Conservation (phyloP, 306 rosid genomes). For the Cicer chorassanicum region DNA sequence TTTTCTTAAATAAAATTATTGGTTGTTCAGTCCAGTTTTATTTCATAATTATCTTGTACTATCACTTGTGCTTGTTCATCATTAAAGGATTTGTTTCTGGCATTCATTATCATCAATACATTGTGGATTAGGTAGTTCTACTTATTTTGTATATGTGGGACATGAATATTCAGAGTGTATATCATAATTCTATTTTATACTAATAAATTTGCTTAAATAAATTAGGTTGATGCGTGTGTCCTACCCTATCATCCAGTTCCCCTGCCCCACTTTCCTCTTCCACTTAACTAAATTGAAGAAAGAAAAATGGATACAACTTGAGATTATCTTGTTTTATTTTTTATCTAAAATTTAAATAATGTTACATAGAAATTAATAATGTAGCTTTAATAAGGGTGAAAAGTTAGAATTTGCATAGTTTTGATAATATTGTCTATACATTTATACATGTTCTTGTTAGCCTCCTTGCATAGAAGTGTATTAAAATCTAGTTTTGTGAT, state of each 20-base stretch:
- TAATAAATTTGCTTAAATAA: not conserved
- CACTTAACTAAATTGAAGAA: no score
- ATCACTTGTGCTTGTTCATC: constrained; percentile 39
- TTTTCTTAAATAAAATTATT: constrained; percentile 31
- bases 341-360: not conserved
- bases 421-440: no score
- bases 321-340: not conserved
- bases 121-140: constrained; percentile 31
- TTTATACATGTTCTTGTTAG: not conserved
- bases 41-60: constrained; percentile 30
- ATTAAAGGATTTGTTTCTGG: constrained; percentile 33
- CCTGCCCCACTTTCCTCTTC: no score
- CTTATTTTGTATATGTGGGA: constrained; percentile 31
- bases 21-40: constrained; percentile 32
- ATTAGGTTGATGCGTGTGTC: not conserved
- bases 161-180: constrained; percentile 26
- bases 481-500: not conserved
- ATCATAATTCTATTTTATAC: constrained; percentile 23
- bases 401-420: constrained; percentile 1
- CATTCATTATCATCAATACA: constrained; percentile 36
- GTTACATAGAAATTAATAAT: not conserved
- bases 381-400: not conserved
- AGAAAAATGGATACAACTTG: no score
- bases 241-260: no score
- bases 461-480: not conserved